phyloP scores from a whole-genome alignment of 208 protist species.

The Acanthamoeba royreba region DNA sequence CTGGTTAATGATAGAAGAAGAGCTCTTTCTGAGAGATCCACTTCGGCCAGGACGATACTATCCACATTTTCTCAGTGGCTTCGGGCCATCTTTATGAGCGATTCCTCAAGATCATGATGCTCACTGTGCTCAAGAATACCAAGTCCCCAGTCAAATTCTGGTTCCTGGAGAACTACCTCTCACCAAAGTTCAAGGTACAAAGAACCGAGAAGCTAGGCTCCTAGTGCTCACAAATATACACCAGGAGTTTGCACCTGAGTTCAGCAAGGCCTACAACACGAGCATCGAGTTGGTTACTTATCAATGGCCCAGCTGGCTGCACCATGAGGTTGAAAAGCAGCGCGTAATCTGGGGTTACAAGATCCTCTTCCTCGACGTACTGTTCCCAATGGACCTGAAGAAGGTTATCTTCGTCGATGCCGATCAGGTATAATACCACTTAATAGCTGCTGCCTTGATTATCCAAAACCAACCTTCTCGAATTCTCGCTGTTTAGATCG shows the following conservation, averaged over 20 bases:
- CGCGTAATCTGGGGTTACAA: slow-evolving; percentile 99
- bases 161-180: slow-evolving; percentile 97
- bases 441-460: background rate
- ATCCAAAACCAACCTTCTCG: background rate
- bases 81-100: slow-evolving; percentile 98
- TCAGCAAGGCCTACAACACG: slow-evolving; percentile 91
- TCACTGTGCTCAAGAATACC: slow-evolving; percentile 90
- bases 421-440: slow-evolving; percentile 90
- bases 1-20: background rate
- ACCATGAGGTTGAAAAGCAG: slow-evolving; percentile 95
- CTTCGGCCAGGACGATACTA: slow-evolving; percentile 73
- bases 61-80: slow-evolving; percentile 98
- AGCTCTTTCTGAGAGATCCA: background rate
- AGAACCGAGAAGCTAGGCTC: background rate
- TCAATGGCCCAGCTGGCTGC: slow-evolving; percentile 97
- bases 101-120: slow-evolving; percentile 98
- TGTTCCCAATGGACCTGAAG: slow-evolving; percentile 97
- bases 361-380: slow-evolving; percentile 98
- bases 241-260: slow-evolving; percentile 82
- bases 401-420: slow-evolving; percentile 98
- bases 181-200: slow-evolving; percentile 91
- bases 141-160: slow-evolving; percentile 97
- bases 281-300: slow-evolving; percentile 95
- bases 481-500: slow-evolving; percentile 54
- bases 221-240: background rate